These are phyloP conservation scores for Penicillium malachiteum DNA, from an alignment of 495 filamentous ascomycete genomes.

Conservation along the genomic window DNA sequence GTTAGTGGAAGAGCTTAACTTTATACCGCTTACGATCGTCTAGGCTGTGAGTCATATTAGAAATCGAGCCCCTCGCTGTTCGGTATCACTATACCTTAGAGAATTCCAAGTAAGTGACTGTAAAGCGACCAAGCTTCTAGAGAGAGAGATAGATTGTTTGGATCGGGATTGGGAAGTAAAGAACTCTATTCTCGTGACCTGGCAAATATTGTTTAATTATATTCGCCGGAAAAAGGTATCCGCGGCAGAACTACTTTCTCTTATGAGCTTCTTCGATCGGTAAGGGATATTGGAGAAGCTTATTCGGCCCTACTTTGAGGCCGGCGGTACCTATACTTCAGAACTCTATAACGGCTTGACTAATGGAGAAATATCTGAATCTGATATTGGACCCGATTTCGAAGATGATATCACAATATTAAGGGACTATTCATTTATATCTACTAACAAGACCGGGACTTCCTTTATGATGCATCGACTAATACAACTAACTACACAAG, in stretches of 20 bases:
- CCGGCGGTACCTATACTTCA: too few species aligned
- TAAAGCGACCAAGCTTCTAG: background rate
- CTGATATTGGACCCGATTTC: slow-evolving; percentile 13
- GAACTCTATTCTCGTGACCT: slow-evolving; percentile 28
- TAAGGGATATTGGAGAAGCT: slow-evolving; percentile 8
- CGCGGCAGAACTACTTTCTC: slow-evolving; percentile 24
- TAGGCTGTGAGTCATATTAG: slow-evolving; percentile 49
- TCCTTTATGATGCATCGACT: slow-evolving; percentile 22
- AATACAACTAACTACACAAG: slow-evolving; percentile 20
- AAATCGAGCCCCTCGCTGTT: slow-evolving; percentile 8
- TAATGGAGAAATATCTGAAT: too few species aligned
- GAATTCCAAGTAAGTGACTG: slow-evolving; percentile 20
- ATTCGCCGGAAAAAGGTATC: slow-evolving; percentile 16
- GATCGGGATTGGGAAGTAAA: slow-evolving; percentile 18
- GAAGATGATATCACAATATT: slow-evolving; percentile 43
- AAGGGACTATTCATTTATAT: slow-evolving; percentile 41
- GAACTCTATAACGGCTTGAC: background rate
- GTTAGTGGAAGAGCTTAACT: slow-evolving; percentile 38
- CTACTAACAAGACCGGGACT: slow-evolving; percentile 6
- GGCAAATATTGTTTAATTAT: slow-evolving; percentile 33
- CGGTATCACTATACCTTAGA: slow-evolving; percentile 30
- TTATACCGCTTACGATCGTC: slow-evolving; percentile 18
- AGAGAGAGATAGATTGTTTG: slow-evolving; percentile 1
- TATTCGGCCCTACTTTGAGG: too few species aligned
- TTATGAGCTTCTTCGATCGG: slow-evolving; percentile 27